Base-by-base conservation (phyloP, 805 yeast species). In the Sugiyamaella mastotermitis region DNA sequence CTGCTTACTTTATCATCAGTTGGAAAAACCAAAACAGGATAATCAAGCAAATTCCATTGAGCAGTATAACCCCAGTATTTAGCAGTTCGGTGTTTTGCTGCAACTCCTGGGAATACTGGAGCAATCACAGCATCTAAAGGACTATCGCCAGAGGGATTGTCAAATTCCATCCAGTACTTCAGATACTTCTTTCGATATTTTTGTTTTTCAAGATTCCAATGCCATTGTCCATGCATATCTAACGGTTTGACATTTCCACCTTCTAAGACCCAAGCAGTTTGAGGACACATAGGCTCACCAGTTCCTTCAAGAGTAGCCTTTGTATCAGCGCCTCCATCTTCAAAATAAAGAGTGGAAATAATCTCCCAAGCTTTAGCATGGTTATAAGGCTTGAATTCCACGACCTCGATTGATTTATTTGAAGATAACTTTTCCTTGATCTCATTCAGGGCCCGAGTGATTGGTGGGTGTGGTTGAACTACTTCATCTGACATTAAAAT, bases 271-370 rank as follows among this genome's bases (percentile, higher is more conserved):
- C 38, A 40, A n/a, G 34, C 38, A 15, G 34, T 30, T 14, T 35
- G 32, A 7, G 39, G 39, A n/a, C 34, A 36, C 41, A 78, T 57
- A 23, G 88, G 88, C 55, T 83, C 94, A 29, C 90, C 94, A 6
- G 84, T 76, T 3, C 62, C 71, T 13, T 64, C 61, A 42, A 83
- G 56, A 50, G 74, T 55, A 32, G 64, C 66, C 37, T 69, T 64
- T 51, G 77, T 79, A 41, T 67, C 72, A 44, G 61, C 57, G 55
- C 81, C 83, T 33, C 90, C 90, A 58, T 83, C 92, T 49, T 76
- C 69, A 10, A 68, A 65, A 59, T 80, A 83, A 60, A 80, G 43
- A 16, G 44, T 33, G 8, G 52, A 42, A 21, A 58, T 55, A 33
- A 57, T 46, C 4, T 44, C 38, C 63, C 64, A 59, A 10, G 57